Evolutionary conservation across 2,329 filamentous ascomycete species (phyloP).

Genomic region (Ophiostoma sp.): DNA sequence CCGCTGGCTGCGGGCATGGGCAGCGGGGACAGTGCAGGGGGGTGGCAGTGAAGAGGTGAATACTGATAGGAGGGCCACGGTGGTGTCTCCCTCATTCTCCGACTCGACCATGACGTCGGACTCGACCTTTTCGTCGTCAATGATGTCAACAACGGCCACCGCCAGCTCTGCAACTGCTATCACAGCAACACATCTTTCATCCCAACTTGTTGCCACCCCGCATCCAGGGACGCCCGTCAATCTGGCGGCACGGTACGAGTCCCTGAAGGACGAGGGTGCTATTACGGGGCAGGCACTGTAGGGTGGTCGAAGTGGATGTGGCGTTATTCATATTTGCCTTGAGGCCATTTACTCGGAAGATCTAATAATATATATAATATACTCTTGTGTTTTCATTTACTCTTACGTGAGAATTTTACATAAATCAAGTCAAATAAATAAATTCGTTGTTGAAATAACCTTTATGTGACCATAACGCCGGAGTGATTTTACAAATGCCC

Average conservation of each 20-base stretch:
- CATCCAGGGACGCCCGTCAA: conserved; percentile 5
- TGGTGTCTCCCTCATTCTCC: not conserved
- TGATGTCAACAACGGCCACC: not conserved
- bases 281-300: conserved; percentile 19
- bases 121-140: not conserved
- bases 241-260: not conserved
- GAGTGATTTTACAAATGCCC: too few species aligned
- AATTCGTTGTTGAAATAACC: too few species aligned
- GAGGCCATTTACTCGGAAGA: too few species aligned
- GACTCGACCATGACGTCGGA: not conserved
- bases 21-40: conserved; percentile 33
- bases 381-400: too few species aligned
- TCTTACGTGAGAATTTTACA: too few species aligned
- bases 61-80: not conserved
- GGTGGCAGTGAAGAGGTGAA: not conserved
- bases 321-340: too few species aligned
- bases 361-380: too few species aligned
- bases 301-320: too few species aligned
- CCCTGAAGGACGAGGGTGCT: not conserved
- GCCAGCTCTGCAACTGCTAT: too few species aligned
- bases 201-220: not conserved
- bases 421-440: not conserved
- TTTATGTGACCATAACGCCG: too few species aligned
- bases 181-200: not conserved
- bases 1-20: conserved; percentile 35